phyloP scores from a whole-genome alignment of 192 early-diverging fungal species.

The Linnemannia zychae region DNA sequence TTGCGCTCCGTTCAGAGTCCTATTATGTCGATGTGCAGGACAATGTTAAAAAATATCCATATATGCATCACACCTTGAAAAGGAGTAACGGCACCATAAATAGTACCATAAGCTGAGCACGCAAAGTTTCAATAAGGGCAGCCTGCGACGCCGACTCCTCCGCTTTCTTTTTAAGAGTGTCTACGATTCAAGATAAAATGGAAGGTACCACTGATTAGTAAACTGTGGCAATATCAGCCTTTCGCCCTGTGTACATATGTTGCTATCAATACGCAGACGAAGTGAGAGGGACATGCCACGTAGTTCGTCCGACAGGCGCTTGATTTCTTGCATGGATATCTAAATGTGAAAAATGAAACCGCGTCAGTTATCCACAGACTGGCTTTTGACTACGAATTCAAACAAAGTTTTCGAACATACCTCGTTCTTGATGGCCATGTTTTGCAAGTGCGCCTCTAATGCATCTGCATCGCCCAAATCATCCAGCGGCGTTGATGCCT shows the following conservation, averaged over 20 bases:
- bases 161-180: conserved; percentile 21
- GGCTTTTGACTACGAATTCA: neutral
- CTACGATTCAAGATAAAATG: conserved; percentile 6
- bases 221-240: neutral
- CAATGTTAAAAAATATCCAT: neutral
- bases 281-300: conserved; percentile 7
- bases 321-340: conserved; percentile 61
- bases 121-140: conserved; percentile 31
- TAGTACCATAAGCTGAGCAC: conserved; percentile 13
- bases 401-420: conserved; percentile 8
- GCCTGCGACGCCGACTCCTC: conserved; percentile 18
- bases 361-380: neutral
- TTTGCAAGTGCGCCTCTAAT: conserved; percentile 53
- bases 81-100: neutral
- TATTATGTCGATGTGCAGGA: neutral
- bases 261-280: too few species aligned
- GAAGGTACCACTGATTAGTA: neutral
- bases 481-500: conserved; percentile 46
- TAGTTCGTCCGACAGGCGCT: conserved; percentile 38
- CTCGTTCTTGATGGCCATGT: conserved; percentile 51
- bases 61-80: neutral
- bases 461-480: conserved; percentile 54
- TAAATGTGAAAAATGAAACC: conserved; percentile 2
- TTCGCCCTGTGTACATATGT: neutral
- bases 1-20: neutral